A percentile compares a stretch with the other conserved stretches of the same genome.
These are phyloP conservation scores for Fusarium nanum DNA, from an alignment of 2,329 filamentous ascomycete species.

Conservation along the genomic window DNA sequence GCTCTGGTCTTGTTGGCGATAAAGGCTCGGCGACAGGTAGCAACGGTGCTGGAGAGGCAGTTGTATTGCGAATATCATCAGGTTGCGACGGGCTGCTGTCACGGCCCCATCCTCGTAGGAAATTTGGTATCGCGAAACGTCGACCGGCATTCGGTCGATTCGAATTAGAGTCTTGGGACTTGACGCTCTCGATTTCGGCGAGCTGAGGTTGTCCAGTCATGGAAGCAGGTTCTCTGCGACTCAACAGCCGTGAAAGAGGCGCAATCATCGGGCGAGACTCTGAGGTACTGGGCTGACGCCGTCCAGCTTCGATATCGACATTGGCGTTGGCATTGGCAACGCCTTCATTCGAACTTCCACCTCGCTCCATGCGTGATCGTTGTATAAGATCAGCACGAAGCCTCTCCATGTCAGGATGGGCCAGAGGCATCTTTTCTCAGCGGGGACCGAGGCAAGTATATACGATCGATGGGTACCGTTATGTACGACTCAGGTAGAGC, in stretches of 20 bases:
- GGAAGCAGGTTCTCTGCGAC: slow-evolving; percentile 33
- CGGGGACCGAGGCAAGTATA: slow-evolving; percentile 13
- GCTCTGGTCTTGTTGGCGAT: slow-evolving; percentile 22
- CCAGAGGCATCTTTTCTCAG: slow-evolving; percentile 37
- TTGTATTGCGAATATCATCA: slow-evolving; percentile 17
- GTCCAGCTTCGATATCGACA: slow-evolving; percentile 30
- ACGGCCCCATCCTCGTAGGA: slow-evolving; percentile 27
- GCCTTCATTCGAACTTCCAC: slow-evolving; percentile 25
- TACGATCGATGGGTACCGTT: slow-evolving; percentile 12
- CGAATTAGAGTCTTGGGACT: slow-evolving; percentile 59
- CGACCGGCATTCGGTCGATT: slow-evolving; percentile 35
- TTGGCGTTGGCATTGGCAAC: slow-evolving; percentile 13
- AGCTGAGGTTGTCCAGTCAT: slow-evolving; percentile 28
- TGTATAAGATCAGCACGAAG: slow-evolving; percentile 50
- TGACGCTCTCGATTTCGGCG: slow-evolving; percentile 57
- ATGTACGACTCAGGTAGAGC: slow-evolving; percentile 27
- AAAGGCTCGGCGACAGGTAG: slow-evolving; percentile 21
- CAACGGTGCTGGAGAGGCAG: slow-evolving; percentile 34
- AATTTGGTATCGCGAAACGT: slow-evolving; percentile 22
- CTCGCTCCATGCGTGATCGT: slow-evolving; percentile 47
- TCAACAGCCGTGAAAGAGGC: slow-evolving; percentile 35
- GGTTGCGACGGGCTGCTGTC: slow-evolving; percentile 18
- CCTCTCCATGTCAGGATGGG: slow-evolving; percentile 47
- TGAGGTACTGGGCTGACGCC: slow-evolving; percentile 13
- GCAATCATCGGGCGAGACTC: slow-evolving; percentile 11